Base-by-base conservation (phyloP, 129 eudicot genomes). In the Oenanthe sinensis region DNA sequence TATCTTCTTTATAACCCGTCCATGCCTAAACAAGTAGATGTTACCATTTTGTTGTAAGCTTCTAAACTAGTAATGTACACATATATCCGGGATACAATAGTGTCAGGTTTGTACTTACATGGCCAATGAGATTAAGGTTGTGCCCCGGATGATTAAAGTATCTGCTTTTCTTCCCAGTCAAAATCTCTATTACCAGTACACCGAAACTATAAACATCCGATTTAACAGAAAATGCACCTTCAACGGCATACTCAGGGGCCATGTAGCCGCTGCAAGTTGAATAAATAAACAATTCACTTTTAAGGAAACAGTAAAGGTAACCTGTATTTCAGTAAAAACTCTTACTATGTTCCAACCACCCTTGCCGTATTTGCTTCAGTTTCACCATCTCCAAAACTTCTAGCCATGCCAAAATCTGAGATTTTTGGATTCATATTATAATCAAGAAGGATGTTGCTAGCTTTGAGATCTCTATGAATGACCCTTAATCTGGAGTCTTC, bases 121-220 rank as follows among this genome's bases (percentile, higher is more conserved):
- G 85, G 50, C 88, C 91, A 1, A 58, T 70, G 78, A 90, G 91
- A 77, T 85, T 87, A 37, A 80, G 85, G 70, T 79, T 84, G 74
- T 89, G 84, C 71, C 79, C 81, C 0, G 81, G 78, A 45, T 86
- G 84, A 62, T 52, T 76, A 76, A 83, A 85, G 37, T 81, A 78
- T 80, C 85, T 39, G 13, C 81, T 88, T 79, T 79, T 85, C 83
- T 81, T 88, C 42, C 87, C 91, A 19, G 79, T 87, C 69, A 87
- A 22, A 36, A 87, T 85, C 81, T 87, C 91, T 37, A 85, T 73
- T 28, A 85, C 79, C 54, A 87, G 78, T 22, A 87, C 91, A 5
- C 94, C 94, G 58, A 90, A 90, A 82, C 89, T 87, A 68, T 85
- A 87, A 60, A 87, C 85, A 63, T 84, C 90, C 19, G 88, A 89